Evolutionary conservation across 495 filamentous ascomycete species (phyloP), one percentile per base, ranked within the genome.

Genomic region (Aspergillus ellipticus): DNA sequence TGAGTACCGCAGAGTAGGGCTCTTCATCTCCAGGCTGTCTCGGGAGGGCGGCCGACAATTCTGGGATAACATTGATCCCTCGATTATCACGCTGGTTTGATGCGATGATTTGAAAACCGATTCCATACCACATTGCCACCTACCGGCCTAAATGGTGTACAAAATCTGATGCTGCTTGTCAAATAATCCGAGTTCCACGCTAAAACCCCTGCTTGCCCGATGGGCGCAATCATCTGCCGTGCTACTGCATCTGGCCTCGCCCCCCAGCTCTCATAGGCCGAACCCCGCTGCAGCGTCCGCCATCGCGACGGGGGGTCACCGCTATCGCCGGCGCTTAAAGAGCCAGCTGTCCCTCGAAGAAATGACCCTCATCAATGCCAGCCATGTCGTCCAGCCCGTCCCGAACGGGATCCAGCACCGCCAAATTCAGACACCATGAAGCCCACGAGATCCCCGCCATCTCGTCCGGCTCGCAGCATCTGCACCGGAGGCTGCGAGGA

Each of bases 401-500:
- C 26, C 21, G 3, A 4, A n/a, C n/a, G 8, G 21, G 28, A n/a
- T 26, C 45, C 10, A 29, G 13, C 22, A 16, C 45, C 22, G 28
- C 45, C 11, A 28, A 48, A 29, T n/a, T 17, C 24, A 24, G 22
- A 22, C 11, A 48, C 28, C 15, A 24, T 24, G 31, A 21, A 17
- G 47, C 43, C 17, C 37, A 51, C 11, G 49, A 46, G 17, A 28
- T 7, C 1, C 26, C 11, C 9, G 48, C 42, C 17, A 54, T 66
- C 42, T 64, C 62, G 0, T 63, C 68, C 33, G 68, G 70, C 4
- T 71, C 70, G 13, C 54, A 73, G 46, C 47, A 67, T 24, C 65
- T 71, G 6, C 77, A 83, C 29, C 79, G 84, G 1, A 79, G 75
- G 57, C 65, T 88, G 22, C 77, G 80, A 46, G 78, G 82, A 9